Percentiles rank a stretch among this genome's conserved stretches.
These are phyloP conservation scores for Lactarius sp. DNA, from an alignment of 768 basidiomycete species.

Conservation along the genomic window DNA sequence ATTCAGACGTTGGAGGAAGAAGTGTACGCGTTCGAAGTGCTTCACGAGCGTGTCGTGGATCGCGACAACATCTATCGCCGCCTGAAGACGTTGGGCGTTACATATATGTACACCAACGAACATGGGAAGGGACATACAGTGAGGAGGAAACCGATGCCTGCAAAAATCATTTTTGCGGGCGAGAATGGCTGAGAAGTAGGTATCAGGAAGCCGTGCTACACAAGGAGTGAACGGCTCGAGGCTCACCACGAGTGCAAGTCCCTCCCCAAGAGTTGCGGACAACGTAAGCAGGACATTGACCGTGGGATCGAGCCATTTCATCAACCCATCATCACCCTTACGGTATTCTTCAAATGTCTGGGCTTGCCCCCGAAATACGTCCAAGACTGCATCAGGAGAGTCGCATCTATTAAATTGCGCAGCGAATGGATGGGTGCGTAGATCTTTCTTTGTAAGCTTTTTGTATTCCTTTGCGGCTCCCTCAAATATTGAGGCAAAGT, in stretches of 20 bases:
- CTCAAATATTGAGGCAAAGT: neutral
- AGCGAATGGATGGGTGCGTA: neutral
- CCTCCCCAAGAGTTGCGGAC: neutral
- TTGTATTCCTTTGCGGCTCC: neutral
- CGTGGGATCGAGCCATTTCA: too few species aligned
- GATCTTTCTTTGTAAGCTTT: neutral
- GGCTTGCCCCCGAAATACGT: neutral
- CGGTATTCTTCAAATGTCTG: neutral
- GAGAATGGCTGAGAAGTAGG: neutral
- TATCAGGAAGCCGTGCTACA: neutral
- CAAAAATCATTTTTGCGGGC: neutral
- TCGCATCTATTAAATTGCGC: neutral
- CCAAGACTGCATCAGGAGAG: neutral
- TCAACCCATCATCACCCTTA: too few species aligned
- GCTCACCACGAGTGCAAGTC: neutral
- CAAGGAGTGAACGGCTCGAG: neutral
- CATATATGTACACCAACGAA: neutral
- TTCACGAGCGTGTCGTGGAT: neutral
- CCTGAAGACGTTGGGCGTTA: neutral
- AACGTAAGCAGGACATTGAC: neutral
- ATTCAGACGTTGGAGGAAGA: neutral
- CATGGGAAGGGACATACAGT: neutral
- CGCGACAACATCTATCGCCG: neutral
- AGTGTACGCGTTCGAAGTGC: neutral
- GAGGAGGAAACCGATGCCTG: neutral